Evolutionary conservation across 78 protist genomes (phyloP), one percentile per base, ranked within the genome.

Genomic region (Dictyostelium intermedium): DNA sequence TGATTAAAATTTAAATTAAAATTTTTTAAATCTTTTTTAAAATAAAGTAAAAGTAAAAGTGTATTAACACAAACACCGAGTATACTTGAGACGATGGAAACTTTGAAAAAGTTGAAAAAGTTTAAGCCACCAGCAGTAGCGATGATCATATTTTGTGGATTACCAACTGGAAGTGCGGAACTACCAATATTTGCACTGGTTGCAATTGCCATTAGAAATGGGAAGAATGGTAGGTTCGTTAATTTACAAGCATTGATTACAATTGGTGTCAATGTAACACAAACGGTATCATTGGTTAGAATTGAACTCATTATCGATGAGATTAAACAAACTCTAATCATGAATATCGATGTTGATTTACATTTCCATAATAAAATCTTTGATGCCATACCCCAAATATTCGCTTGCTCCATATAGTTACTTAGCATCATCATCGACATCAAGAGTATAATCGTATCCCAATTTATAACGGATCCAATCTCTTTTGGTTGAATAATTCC

Each of bases 81-180:
- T 47, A 85, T 18, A 50, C 76, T 41, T 30, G 91, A 85, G 7
- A 85, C 91, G 2, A 74, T 47, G 2, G 91, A 85, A 8, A 74
- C 91, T 50, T 74, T 85, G 34, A 85, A 85, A 73, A 85, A 85
- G 5, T 13, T 72, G 7, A 74, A 20, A 73, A 85, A 85, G 13
- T 53, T 43, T 30, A 85, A 53, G n/a, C 83, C 83, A 50, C 74
- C 37, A 0, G 70, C 79, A 3, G 91, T 85, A 2, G 91, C 82
- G 13, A 85, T 85, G 39, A 85, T 85, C 91, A 85, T 85, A 73
- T 85, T 85, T 18, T 85, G 91, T 3, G 91, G 91, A 73, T 85
- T 85, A 9, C 91, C 91, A 34, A 85, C 91, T 30, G 91, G 91
- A 16, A 85, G 61, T 53, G 76, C 47, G 10, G 91, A 6, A 25